Evolutionary conservation across 2,329 filamentous ascomycete species (phyloP).

Genomic region (Pestalotiopsis sp.): DNA sequence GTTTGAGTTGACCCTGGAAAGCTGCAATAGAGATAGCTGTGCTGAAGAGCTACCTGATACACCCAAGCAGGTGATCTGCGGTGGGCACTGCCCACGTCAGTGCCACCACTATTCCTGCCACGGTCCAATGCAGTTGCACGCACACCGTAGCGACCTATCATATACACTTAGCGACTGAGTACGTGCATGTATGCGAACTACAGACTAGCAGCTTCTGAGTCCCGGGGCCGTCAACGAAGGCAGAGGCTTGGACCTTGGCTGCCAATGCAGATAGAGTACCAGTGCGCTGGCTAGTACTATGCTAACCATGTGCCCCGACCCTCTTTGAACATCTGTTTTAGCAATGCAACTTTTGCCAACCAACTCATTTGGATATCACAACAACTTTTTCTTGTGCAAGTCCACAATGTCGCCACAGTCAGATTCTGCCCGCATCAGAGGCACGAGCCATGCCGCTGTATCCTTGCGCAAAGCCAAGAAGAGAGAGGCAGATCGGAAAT

Average conservation of each 20-base stretch:
- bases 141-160: neutral
- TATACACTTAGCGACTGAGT: too few relatives aligned
- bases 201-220: neutral
- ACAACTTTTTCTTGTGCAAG: neutral
- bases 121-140: neutral
- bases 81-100: neutral
- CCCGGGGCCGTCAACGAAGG: neutral
- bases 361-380: neutral
- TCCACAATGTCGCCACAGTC: neutral
- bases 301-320: neutral
- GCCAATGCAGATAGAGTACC: neutral
- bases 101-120: neutral
- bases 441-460: neutral
- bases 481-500: neutral
- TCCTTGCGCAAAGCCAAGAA: neutral
- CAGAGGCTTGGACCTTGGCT: neutral
- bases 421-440: neutral
- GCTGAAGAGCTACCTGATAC: neutral
- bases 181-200: neutral
- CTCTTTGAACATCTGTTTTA: neutral
- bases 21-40: neutral
- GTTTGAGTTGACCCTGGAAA: neutral
- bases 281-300: neutral
- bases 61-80: neutral
- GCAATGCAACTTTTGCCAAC: neutral